Conservation (phyloP, 371 early-diverging fungal species). For the Dichotomocladium elegans region DNA sequence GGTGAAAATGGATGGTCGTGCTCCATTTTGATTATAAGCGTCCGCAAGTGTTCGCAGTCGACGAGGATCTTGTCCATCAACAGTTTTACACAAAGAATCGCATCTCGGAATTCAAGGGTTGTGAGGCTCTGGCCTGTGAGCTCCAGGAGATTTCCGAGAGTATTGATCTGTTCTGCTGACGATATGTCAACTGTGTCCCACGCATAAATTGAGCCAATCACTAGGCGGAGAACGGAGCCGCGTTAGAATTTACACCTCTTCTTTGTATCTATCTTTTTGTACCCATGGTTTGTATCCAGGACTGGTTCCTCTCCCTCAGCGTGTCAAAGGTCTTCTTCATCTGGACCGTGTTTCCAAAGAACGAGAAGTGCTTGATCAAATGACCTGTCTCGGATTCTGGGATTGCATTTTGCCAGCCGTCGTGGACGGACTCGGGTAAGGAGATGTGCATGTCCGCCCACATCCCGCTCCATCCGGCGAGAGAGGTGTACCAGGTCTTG, state of each 20-base stretch:
- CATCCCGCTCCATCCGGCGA: conserved; percentile 1
- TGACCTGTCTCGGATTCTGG: conserved; percentile 3
- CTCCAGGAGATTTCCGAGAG: neutral
- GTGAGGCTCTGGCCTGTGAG: neutral
- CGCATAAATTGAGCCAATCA: conserved; percentile 4
- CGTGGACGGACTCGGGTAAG: neutral
- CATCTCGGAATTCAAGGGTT: conserved; percentile 4
- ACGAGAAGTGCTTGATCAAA: neutral
- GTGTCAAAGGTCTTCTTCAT: conserved; percentile 5
- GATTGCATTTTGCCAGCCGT: conserved; percentile 1
- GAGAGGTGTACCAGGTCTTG: neutral
- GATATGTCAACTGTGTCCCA: conserved; percentile 7
- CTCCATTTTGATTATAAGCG: conserved; percentile 3
- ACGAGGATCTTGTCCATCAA: neutral
- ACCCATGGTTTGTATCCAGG: conserved; percentile 1
- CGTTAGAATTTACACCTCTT: neutral
- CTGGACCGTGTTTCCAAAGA: conserved; percentile 6
- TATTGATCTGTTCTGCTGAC: neutral
- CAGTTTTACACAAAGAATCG: neutral
- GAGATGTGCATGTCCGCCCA: conserved; percentile 1
- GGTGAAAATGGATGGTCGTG: neutral
- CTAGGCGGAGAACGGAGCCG: neutral
- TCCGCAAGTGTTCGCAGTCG: neutral
- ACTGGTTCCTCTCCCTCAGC: neutral
- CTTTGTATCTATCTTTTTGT: neutral